Evolutionary conservation across 2,329 filamentous ascomycete genomes (phyloP).

Genomic region (Fusarium redolens): DNA sequence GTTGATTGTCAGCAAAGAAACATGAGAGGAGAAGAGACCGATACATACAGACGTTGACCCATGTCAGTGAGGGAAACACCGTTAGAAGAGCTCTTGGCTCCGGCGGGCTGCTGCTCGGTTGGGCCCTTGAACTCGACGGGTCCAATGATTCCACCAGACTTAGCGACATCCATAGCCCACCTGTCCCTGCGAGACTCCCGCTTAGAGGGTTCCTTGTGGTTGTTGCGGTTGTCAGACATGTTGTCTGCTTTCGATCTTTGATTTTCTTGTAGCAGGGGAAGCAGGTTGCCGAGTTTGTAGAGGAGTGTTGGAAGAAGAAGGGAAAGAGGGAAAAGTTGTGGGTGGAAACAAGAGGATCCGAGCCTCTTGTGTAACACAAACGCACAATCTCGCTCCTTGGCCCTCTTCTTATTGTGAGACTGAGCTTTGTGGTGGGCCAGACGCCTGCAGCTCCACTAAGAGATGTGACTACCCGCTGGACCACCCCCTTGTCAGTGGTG

Average conservation of each 20-base stretch:
- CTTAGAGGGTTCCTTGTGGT: background rate
- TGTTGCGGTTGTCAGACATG: background rate
- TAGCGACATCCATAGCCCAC: background rate
- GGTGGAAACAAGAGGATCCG: background rate
- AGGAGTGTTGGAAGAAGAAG: background rate
- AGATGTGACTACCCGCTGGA: background rate
- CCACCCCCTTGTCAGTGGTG: too few relatives aligned
- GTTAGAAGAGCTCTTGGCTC: background rate
- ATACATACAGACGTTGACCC: background rate
- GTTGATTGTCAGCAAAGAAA: background rate
- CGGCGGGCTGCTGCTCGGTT: background rate
- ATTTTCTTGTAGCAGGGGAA: background rate
- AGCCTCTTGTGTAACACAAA: background rate
- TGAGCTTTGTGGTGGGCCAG: background rate
- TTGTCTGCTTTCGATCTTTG: background rate
- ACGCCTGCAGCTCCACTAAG: background rate
- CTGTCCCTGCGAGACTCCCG: background rate
- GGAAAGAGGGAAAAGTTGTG: background rate
- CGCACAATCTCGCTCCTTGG: background rate
- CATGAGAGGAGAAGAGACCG: background rate
- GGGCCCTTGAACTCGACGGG: background rate
- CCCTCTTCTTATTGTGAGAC: background rate
- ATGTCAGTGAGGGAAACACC: rapidly evolving
- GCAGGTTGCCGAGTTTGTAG: background rate
- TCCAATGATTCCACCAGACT: background rate